These are phyloP conservation scores for Annulohypoxylon nitens DNA, from an alignment of 495 filamentous ascomycete species.

Conservation along the genomic window DNA sequence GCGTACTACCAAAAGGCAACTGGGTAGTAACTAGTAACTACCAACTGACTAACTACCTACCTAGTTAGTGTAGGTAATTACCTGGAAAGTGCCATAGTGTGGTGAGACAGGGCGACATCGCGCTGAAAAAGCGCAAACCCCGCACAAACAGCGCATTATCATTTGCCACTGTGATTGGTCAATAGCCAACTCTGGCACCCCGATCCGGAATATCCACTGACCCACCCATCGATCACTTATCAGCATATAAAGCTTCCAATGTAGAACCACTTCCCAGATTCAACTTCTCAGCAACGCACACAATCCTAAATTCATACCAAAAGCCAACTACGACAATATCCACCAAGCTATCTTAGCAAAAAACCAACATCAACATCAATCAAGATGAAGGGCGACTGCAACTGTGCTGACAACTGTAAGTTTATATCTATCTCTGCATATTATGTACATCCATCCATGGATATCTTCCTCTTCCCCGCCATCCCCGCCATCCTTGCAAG, in stretches of 20 bases:
- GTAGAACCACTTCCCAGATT: constrained; percentile 16
- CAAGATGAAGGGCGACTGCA: constrained; percentile 63
- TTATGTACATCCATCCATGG: no score
- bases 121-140: constrained; percentile 49
- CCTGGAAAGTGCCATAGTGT: constrained; percentile 20
- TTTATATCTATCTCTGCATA: constrained; percentile 24
- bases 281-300: constrained; percentile 29
- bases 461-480: not conserved
- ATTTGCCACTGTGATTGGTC: constrained; percentile 19
- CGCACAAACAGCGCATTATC: constrained; percentile 55
- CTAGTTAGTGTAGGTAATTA: not conserved
- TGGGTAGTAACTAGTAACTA: not conserved
- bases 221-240: constrained; percentile 27
- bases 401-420: constrained; percentile 64
- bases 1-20: not conserved
- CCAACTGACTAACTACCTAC: not conserved
- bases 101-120: constrained; percentile 49
- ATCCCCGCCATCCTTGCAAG: not conserved
- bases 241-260: constrained; percentile 46
- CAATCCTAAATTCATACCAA: constrained; percentile 5
- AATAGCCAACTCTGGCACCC: constrained; percentile 11
- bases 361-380: constrained; percentile 38
- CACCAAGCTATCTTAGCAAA: constrained; percentile 24
- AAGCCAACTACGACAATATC: constrained; percentile 23
- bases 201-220: constrained; percentile 34